Percentiles rank a stretch among this genome's conserved stretches.
Evolutionary conservation across 441 rosid genomes (phyloP).

Genomic region (Arabidopsis lyrata): DNA sequence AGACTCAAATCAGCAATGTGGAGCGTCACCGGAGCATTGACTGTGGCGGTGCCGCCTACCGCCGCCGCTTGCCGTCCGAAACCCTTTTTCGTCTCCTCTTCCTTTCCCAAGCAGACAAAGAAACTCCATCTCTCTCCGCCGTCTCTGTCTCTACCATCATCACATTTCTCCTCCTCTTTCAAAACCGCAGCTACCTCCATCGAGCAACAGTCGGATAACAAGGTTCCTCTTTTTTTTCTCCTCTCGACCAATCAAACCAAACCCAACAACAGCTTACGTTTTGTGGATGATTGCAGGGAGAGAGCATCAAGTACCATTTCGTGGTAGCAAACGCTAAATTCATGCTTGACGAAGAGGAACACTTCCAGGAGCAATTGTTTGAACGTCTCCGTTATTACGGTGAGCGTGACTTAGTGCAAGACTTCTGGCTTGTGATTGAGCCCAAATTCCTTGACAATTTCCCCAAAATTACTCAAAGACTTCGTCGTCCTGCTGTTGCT

Average conservation of each 20-base stretch:
- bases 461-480: slow-evolving; percentile 78
- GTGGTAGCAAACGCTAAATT: slow-evolving; percentile 89
- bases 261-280: neutral
- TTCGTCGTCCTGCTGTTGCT: slow-evolving; percentile 94
- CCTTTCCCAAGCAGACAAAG: slow-evolving; percentile 30
- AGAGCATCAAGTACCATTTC: slow-evolving; percentile 68
- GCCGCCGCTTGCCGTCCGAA: slow-evolving; percentile 20
- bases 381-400: slow-evolving; percentile 77
- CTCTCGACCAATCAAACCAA: neutral
- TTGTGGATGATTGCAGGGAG: slow-evolving; percentile 29
- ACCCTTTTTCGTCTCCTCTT: slow-evolving; percentile 28
- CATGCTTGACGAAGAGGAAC: slow-evolving; percentile 98
- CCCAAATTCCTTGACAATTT: slow-evolving; percentile 87
- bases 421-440: slow-evolving; percentile 93
- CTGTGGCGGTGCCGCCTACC: slow-evolving; percentile 42
- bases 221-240: slow-evolving; percentile 43
- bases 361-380: slow-evolving; percentile 81
- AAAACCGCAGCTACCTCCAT: slow-evolving; percentile 55
- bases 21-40: slow-evolving; percentile 48
- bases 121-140: slow-evolving; percentile 32
- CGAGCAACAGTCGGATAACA: slow-evolving; percentile 49
- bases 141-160: slow-evolving; percentile 16
- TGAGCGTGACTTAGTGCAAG: slow-evolving; percentile 68
- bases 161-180: slow-evolving; percentile 48
- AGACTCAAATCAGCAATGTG: slow-evolving; percentile 40